Conservation (phyloP, 164 flowering plant genomes). For the Chloranthus sessilifolius region DNA sequence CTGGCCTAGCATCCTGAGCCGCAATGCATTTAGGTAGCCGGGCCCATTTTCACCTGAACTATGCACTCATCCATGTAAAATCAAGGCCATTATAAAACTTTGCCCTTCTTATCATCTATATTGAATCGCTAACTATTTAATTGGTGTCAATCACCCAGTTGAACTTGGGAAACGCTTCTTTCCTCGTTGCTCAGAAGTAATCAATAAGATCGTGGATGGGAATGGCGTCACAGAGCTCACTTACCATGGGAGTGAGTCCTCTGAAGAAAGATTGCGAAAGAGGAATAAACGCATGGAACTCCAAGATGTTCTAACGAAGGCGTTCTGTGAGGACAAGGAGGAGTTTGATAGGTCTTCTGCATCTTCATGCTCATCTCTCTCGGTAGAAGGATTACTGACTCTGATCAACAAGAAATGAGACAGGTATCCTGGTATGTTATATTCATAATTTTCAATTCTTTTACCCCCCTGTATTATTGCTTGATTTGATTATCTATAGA, state of each 20-base stretch:
- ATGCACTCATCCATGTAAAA: no score
- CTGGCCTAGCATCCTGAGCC: no score
- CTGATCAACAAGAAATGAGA: not conserved
- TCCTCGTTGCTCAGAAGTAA: conserved; percentile 71
- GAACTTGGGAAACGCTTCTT: conserved; percentile 73
- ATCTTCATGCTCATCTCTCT: conserved; percentile 37
- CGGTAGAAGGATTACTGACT: conserved; percentile 21
- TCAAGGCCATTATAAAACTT: no score
- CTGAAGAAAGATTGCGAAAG: conserved; percentile 42
- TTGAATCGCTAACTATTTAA: no score
- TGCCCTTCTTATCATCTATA: no score
- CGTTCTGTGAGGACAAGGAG: conserved; percentile 58
- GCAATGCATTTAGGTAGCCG: no score
- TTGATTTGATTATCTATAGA: not conserved
- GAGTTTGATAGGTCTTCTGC: conserved; percentile 33
- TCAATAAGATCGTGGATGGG: conserved; percentile 63
- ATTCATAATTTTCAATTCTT: not conserved
- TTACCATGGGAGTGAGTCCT: conserved; percentile 24
- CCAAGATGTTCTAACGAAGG: conserved; percentile 46
- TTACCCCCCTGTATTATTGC: not conserved
- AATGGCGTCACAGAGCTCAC: conserved; percentile 52
- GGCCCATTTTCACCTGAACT: no score
- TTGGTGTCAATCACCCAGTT: conserved; percentile 30
- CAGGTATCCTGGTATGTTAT: not conserved
- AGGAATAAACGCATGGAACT: conserved; percentile 49